phyloP scores from a whole-genome alignment of 345 rosid species.

The Gossypium longicalyx region DNA sequence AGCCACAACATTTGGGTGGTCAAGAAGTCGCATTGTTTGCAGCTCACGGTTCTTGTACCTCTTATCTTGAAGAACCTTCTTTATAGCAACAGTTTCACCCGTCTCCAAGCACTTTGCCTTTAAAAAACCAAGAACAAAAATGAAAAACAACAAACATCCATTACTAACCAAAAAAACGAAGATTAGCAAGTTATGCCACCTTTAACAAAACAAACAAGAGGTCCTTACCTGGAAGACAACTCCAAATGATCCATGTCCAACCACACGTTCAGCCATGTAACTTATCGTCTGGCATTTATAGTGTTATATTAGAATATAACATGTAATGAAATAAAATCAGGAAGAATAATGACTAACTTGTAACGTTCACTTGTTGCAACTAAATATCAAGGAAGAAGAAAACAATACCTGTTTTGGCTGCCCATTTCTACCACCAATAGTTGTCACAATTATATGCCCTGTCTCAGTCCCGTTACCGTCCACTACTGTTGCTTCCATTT shows the following conservation, averaged over 20 bases:
- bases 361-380: not conserved
- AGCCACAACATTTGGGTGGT: slow-evolving; percentile 86
- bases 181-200: not conserved
- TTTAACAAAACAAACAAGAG: slow-evolving; percentile 9
- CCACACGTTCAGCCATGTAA: slow-evolving; percentile 98
- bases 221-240: slow-evolving; percentile 88
- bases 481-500: slow-evolving; percentile 85
- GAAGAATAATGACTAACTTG: not conserved
- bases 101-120: slow-evolving; percentile 97
- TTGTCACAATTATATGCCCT: slow-evolving; percentile 92
- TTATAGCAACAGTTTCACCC: slow-evolving; percentile 94
- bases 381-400: not conserved
- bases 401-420: slow-evolving; percentile 85
- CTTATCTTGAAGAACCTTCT: slow-evolving; percentile 95
- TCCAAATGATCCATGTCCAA: slow-evolving; percentile 96
- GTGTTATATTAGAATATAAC: not conserved
- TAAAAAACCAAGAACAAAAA: not conserved
- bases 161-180: not conserved
- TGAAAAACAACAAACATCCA: not conserved
- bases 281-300: slow-evolving; percentile 67
- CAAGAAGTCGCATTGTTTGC: slow-evolving; percentile 97
- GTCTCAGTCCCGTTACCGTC: slow-evolving; percentile 90
- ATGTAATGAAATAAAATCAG: slow-evolving; percentile 6
- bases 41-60: slow-evolving; percentile 97
- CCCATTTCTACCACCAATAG: slow-evolving; percentile 95